Evolutionary conservation across 1,284 basidiomycete species (phyloP).

Genomic region (Xerocomus minutiporus): DNA sequence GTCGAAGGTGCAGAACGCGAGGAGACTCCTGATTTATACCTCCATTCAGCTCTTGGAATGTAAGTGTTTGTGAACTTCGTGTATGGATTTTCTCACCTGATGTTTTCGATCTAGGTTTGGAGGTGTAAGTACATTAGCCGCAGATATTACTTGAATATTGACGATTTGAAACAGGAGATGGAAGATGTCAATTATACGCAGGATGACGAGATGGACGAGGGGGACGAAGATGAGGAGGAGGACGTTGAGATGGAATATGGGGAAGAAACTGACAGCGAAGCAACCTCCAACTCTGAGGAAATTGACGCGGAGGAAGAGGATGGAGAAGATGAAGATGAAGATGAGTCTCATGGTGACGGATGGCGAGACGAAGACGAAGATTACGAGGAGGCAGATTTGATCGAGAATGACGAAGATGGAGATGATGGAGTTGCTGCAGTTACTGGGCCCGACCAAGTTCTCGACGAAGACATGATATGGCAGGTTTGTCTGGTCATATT

Average conservation of each 20-base stretch:
- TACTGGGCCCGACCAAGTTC: conserved; percentile 37
- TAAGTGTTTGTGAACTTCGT: conserved; percentile 38
- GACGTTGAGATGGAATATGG: conserved; percentile 87
- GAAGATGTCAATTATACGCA: conserved; percentile 66
- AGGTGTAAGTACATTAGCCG: conserved; percentile 55
- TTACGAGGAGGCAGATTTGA: conserved; percentile 55
- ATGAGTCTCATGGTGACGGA: conserved; percentile 59
- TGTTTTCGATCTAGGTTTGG: conserved; percentile 51
- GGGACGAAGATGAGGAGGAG: conserved; percentile 73
- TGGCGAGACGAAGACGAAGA: conserved; percentile 67
- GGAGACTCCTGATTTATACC: conserved; percentile 91
- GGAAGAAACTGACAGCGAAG: conserved; percentile 76
- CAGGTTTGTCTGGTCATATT: conserved; percentile 48
- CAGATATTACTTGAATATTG: background rate
- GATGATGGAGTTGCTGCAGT: conserved; percentile 42
- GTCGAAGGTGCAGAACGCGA: conserved; percentile 49
- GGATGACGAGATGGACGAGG: conserved; percentile 79
- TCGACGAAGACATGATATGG: conserved; percentile 64
- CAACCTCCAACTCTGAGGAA: conserved; percentile 68
- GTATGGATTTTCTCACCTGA: background rate
- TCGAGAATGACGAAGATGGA: conserved; percentile 52
- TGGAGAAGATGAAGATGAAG: conserved; percentile 55
- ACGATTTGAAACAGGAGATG: conserved; percentile 59
- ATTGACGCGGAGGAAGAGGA: conserved; percentile 58
- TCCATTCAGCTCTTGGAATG: conserved; percentile 97